Percentiles rank a stretch among this genome's conserved stretches.
These are phyloP conservation scores for Colletotrichum sp. DNA, from an alignment of 2,329 filamentous ascomycete genomes.

Conservation along the genomic window DNA sequence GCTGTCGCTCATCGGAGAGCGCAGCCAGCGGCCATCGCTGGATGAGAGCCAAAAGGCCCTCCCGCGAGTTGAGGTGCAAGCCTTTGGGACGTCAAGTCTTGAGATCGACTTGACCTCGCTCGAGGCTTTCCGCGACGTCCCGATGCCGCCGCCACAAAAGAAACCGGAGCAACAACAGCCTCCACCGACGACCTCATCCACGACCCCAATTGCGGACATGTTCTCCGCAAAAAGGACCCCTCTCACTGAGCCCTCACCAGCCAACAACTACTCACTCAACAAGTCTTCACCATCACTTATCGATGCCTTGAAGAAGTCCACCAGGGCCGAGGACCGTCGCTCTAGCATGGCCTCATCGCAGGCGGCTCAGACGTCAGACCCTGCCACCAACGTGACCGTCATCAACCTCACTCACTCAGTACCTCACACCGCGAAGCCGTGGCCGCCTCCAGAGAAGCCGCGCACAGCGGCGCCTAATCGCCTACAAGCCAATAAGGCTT, in stretches of 20 bases:
- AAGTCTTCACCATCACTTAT: neutral
- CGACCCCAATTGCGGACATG: slow-evolving; percentile 16
- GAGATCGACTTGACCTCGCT: slow-evolving; percentile 14
- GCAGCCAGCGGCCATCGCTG: neutral
- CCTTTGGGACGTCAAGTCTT: slow-evolving; percentile 9
- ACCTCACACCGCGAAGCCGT: neutral
- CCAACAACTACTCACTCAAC: neutral
- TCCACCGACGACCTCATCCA: neutral
- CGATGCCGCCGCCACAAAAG: neutral
- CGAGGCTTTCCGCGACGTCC: slow-evolving; percentile 8
- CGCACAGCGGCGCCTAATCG: neutral
- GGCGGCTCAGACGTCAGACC: neutral
- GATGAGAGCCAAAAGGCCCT: neutral
- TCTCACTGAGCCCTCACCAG: neutral
- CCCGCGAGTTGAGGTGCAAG: slow-evolving; percentile 3
- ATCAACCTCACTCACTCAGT: neutral
- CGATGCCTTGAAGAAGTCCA: neutral
- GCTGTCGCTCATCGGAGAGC: slow-evolving; percentile 1
- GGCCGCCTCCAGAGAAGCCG: neutral
- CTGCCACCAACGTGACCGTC: neutral
- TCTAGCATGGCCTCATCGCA: neutral
- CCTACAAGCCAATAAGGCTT: neutral
- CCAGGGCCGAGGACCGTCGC: neutral
- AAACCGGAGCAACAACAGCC: neutral
- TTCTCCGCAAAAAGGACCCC: neutral